These are phyloP conservation scores for Plasmodium gallinaceum DNA, from an alignment of 169 alveolate species.

Conservation along the genomic window DNA sequence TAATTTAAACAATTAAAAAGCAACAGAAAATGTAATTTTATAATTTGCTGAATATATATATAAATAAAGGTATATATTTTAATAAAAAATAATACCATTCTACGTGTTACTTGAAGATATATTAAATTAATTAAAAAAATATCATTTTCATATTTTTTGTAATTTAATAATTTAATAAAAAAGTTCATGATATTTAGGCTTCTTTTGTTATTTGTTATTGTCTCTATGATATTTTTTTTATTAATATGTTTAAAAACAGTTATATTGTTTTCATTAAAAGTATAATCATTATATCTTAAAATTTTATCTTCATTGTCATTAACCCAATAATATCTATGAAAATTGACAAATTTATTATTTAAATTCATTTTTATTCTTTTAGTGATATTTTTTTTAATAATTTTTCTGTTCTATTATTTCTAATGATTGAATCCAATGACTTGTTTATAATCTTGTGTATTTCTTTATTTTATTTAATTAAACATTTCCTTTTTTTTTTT, in stretches of 20 bases:
- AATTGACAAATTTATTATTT: constrained; percentile 17
- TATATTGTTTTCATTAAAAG: constrained; percentile 13
- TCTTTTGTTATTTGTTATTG: constrained; percentile 1
- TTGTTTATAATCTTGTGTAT: constrained; percentile 26
- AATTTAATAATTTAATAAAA: constrained; percentile 13
- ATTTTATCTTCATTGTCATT: constrained; percentile 8
- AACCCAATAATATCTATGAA: constrained; percentile 27
- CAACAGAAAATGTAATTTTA: background rate
- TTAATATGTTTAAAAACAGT: background rate
- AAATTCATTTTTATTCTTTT: constrained; percentile 35
- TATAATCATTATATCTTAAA: constrained; percentile 16
- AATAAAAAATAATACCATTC: constrained; percentile 13
- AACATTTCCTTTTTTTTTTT: constrained; percentile 28
- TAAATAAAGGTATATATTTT: constrained; percentile 25
- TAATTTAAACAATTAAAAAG: constrained; percentile 6
- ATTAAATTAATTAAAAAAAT: background rate
- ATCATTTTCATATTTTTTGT: constrained; percentile 16
- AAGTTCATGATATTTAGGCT: background rate
- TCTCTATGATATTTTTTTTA: constrained; percentile 3
- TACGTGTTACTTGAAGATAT: constrained; percentile 16
- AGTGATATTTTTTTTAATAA: background rate
- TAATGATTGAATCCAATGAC: constrained; percentile 16
- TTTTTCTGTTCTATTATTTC: constrained; percentile 26
- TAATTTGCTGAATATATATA: constrained; percentile 4
- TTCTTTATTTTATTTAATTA: constrained; percentile 29